Base-by-base conservation (phyloP, 306 rosid species). In the Dryas octopetala region DNA sequence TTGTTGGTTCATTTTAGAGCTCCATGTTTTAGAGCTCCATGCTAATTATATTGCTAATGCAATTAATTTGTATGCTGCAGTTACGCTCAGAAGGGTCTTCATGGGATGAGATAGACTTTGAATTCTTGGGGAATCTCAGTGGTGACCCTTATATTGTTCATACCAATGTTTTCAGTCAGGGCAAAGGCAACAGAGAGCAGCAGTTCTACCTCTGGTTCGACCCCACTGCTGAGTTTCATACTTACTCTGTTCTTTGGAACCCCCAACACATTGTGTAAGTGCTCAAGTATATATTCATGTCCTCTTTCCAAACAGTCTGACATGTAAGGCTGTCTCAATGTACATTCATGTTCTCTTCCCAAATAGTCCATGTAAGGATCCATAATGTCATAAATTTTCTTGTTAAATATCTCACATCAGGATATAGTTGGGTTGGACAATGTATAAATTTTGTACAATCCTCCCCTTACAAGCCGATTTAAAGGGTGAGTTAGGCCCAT, bases 141-240 rank as follows among this genome's bases (percentile, higher is more conserved):
- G 89, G 91, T 13, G 84, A 91, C 17, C 93, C 96, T 68, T 91
- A 91, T 15, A 77, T 80, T 66, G 85, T 87, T 78, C 96, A 91
- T 59, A 91, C 96, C 3, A 91, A 91, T 10, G 77, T 88, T 32
- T 91, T 66, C 77, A 82, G 81, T 4, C 88, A 85, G 82, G 96
- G 93, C 16, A 88, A 84, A 68, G 93, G 93, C 72, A 71, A 81
- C 19, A 91, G 86, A 75, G 96, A 91, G 86, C 90, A 87, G 26
- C 93, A 88, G 44, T 88, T 88, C 66, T 81, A 85, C 26, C 85
- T 88, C 8, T 91, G 93, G 96, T 91, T 91, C 19, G 96, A 91
- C 74, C 93, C 93, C 59, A 91, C 96, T 1, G 75, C 91, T 26
- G 82, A 85, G 82, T 88, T 88, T 51, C 96, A 91, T 79, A 88